Base-by-base conservation (phyloP, 306 rosid genomes). In the Vigna mungo region DNA sequence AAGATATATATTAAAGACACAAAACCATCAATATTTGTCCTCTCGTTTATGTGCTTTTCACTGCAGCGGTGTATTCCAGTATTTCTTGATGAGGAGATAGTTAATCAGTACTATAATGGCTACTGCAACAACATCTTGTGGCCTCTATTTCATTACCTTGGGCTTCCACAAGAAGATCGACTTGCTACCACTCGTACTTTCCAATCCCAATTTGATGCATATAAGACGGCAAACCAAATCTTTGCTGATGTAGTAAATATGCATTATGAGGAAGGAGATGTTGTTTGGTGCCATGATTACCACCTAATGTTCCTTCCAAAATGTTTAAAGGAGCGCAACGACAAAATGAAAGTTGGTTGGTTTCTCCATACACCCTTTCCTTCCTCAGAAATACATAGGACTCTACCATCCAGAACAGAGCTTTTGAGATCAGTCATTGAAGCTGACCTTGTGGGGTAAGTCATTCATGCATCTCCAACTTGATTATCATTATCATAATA, bases 341-440 rank as follows among this genome's bases (percentile, higher is more conserved):
- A 39, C 74, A 69, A 84, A 65, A 95, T 92, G 96, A 95, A 95
- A 89, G 97, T 92, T 74, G 98, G 98, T 36, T 95, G 98, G 97
- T 95, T 95, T 88, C 97, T 95, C 78, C 97, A 95, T 75, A 95
- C 97, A 21, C 98, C 98, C n/a, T 95, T 95, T 80, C 98, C 98
- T 86, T 95, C 98, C 81, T 94, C 98, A 34, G 98, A 94, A 85
- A 92, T 94, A 68, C 97, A 94, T 83, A 89, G 97, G 85, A 92
- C 95, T 51, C 81, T 94, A 47, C 97, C 98, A 34, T 95, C 97
- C 43, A 88, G 96, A 66, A 78, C 97, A 61, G 96, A 95, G 80
- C 85, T 95, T 13, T 67, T 95, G 86, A 89, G 92, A 84, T 90
- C 98, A 39, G 98, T 95, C 77, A 96, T 95, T 79, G 91, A 92